Evolutionary conservation across 2,329 filamentous ascomycete species (phyloP), one percentile per base, ranked within the genome.

Genomic region (Calonectria pauciramosa): DNA sequence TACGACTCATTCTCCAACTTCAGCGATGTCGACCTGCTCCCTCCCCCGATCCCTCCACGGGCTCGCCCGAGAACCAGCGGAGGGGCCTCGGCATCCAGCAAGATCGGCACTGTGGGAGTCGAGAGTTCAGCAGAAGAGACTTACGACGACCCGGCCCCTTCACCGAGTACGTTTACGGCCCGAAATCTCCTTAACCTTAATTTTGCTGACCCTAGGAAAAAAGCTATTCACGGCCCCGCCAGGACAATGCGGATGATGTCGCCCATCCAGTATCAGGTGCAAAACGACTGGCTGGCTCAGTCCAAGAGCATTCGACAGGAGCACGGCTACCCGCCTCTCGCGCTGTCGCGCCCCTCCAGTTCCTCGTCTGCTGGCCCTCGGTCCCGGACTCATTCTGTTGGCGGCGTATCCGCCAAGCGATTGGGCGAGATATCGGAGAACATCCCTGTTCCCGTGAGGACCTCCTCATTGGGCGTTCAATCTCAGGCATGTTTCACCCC

Each of bases 401-500:
- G 79, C 4, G 74, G 71, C 0, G 28, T 73, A 6, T 76, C 76
- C 9, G 26, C 73, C 38, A 71, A 73, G 18, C 78, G 79, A 6
- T 80, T 83, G 8, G 80, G 84, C 23, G 84, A 87, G 13, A 82
- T 85, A 2, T 82, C 84, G 18, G 86, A 85, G 59, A 79, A 83
- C 26, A 80, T 86, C 8, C 84, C 86, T 4, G 77, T 84, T 5
- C 84, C 86, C 4, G 76, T 84, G 6, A 79, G 83, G 28, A 83
- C 74, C 23, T 84, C 68, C 82, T 86, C 80, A 59, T 73, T 85
- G 3, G 84, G 84, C 4, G 82, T 83, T 6, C 85, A 82, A 79
- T 86, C 86, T 1, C 79, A 86, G 18, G 84, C 86, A 2, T 88
- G 87, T 1, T 80, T 86, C 11, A 80, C 80, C 6, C 79, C 80